Evolutionary conservation across 441 rosid genomes (phyloP), one percentile per base, ranked within the genome.

Genomic region (Dalechampia spathulata): DNA sequence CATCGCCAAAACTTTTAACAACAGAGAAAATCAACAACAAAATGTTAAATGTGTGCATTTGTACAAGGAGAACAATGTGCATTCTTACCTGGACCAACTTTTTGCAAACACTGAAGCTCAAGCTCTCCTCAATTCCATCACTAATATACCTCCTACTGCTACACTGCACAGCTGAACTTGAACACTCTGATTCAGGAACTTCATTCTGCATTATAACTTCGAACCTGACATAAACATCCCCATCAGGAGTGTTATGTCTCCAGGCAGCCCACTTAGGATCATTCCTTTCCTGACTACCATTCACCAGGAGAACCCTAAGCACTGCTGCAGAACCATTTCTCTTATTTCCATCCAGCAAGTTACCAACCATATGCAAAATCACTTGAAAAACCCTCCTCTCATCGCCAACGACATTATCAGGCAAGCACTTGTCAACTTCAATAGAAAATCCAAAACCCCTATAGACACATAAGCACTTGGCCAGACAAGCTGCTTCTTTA

Each of bases 41-140:
- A n/a, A n/a, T n/a, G n/a, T n/a, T n/a, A n/a, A n/a, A n/a, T n/a
- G n/a, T n/a, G n/a, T n/a, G n/a, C n/a, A n/a, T n/a, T n/a, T n/a
- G n/a, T n/a, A n/a, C n/a, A n/a, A n/a, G n/a, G n/a, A n/a, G n/a
- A n/a, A n/a, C n/a, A n/a, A 37, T 14, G 36, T 22, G 21, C 3
- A 62, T 61, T 49, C 49, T 65, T 52, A 91, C 98, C 83, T 86
- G 92, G 58, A 85, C 97, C 47, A 92, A 83, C 74, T 79, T 85
- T 75, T 89, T 81, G 76, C 99, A 92, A 60, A 92, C 68, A 58
- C 78, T 79, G 83, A 92, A 89, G 81, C 97, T 83, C 72, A 87
- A 64, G 64, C 73, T 79, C 72, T 80, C 81, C 45, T 83, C 90
- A 64, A 75, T 55, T 39, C 81, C 79, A 34, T 69, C 75, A 38